Conservation (phyloP, 345 rosid genomes). For the Erysimum cheiranthoides region DNA sequence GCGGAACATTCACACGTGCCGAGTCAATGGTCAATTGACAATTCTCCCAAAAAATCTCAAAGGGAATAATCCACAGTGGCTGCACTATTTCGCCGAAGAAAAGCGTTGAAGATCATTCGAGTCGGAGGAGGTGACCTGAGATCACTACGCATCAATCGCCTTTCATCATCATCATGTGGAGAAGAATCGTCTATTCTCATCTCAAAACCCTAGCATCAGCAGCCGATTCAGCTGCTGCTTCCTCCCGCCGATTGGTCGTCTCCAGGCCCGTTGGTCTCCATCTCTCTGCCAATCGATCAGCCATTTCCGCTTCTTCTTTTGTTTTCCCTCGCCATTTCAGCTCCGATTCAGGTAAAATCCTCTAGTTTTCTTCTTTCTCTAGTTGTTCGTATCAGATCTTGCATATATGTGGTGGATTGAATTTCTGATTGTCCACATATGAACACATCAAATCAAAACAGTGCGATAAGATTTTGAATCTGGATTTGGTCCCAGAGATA, state of each 20-base stretch:
- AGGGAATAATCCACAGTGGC: too few relatives aligned
- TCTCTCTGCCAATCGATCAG: slow-evolving; percentile 39
- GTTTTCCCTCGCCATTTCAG: slow-evolving; percentile 49
- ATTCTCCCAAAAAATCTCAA: too few relatives aligned
- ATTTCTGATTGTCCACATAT: neutral
- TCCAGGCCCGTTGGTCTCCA: slow-evolving; percentile 31
- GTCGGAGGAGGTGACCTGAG: neutral
- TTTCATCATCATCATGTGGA: slow-evolving; percentile 64
- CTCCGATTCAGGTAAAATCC: slow-evolving; percentile 53
- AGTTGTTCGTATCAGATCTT: slow-evolving; percentile 24
- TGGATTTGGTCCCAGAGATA: neutral
- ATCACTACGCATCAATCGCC: neutral
- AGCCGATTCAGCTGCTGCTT: slow-evolving; percentile 24
- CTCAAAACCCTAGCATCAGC: slow-evolving; percentile 66
- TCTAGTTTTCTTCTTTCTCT: neutral
- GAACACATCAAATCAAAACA: neutral
- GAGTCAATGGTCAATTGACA: too few relatives aligned
- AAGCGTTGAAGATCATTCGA: too few relatives aligned
- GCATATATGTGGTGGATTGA: neutral
- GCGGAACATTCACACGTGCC: too few relatives aligned
- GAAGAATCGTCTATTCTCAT: slow-evolving; percentile 62
- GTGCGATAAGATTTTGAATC: neutral
- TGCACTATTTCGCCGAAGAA: too few relatives aligned
- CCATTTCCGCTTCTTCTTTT: slow-evolving; percentile 41
- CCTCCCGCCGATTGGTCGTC: slow-evolving; percentile 48